Conservation (phyloP, 2,329 filamentous ascomycete genomes). For the Alternaria postmessia region DNA sequence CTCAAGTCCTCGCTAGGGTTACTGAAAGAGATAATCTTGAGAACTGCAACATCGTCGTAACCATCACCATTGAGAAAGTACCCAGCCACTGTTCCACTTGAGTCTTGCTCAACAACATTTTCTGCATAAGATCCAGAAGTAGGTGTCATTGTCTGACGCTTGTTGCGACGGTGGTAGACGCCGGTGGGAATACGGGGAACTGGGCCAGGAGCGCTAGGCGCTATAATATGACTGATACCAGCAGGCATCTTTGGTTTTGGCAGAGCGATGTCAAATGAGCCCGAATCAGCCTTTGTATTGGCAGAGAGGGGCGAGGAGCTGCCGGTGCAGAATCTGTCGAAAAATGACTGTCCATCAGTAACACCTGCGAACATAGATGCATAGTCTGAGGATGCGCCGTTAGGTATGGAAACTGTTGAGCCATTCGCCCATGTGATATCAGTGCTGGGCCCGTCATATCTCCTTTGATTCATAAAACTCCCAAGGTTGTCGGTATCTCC, state of each 20-base stretch:
- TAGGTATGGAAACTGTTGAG: conserved; percentile 24
- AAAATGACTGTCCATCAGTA: conserved; percentile 49
- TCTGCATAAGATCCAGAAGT: conserved; percentile 16
- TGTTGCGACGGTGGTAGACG: conserved; percentile 27
- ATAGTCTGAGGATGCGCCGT: conserved; percentile 24
- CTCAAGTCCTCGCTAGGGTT: conserved; percentile 19
- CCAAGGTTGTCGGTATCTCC: conserved; percentile 32
- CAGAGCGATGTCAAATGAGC: background rate
- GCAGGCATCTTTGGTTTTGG: background rate
- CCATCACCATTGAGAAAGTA: conserved; percentile 54
- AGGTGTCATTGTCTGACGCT: conserved; percentile 22
- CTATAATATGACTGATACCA: background rate
- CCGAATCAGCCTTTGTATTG: conserved; percentile 10
- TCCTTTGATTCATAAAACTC: conserved; percentile 23
- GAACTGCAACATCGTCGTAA: conserved; percentile 50
- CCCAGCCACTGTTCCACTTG: conserved; percentile 47
- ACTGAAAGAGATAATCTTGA: conserved; percentile 53
- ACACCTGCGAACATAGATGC: conserved; percentile 35
- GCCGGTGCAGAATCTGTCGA: conserved; percentile 44
- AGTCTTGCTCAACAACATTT: conserved; percentile 20
- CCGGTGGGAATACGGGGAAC: conserved; percentile 34
- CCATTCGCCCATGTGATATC: conserved; percentile 46
- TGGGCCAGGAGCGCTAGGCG: conserved; percentile 18
- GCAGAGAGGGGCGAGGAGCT: conserved; percentile 7
- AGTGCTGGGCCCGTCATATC: conserved; percentile 34